Evolutionary conservation across 176 grass and related monocot species (phyloP).

Genomic region (Eragrostis nindensis): DNA sequence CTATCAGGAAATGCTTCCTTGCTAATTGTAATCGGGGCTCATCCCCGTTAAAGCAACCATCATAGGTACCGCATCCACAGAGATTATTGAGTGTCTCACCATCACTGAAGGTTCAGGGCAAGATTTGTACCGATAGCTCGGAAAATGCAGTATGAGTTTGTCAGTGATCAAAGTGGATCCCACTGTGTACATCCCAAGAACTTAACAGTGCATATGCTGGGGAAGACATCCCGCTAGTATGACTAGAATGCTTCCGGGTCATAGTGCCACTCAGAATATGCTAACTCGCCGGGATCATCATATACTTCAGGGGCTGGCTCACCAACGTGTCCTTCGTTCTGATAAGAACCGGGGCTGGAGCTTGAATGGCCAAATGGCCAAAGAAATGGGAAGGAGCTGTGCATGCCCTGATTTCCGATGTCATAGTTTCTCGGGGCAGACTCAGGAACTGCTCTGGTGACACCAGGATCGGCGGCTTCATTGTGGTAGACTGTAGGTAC

Average conservation of each 20-base stretch:
- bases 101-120: background rate
- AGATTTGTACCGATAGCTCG: background rate
- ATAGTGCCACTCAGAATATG: slow-evolving; percentile 63
- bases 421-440: slow-evolving; percentile 12
- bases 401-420: slow-evolving; percentile 34
- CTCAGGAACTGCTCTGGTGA: slow-evolving; percentile 21
- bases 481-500: background rate
- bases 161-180: slow-evolving; percentile 16
- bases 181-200: too few species aligned
- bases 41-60: background rate
- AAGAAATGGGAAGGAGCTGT: slow-evolving; percentile 51
- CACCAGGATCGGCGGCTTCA: background rate
- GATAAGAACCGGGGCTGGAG: slow-evolving; percentile 35
- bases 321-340: slow-evolving; percentile 30
- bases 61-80: background rate
- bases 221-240: too few species aligned
- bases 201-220: too few species aligned
- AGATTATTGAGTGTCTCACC: background rate
- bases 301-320: slow-evolving; percentile 49
- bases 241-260: background rate
- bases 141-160: background rate
- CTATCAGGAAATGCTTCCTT: background rate
- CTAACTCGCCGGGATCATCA: slow-evolving; percentile 51
- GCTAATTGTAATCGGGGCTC: background rate
- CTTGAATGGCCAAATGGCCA: slow-evolving; percentile 63